Conservation (phyloP, 176 grass and related monocot species). For the Sorghum bicolor region DNA sequence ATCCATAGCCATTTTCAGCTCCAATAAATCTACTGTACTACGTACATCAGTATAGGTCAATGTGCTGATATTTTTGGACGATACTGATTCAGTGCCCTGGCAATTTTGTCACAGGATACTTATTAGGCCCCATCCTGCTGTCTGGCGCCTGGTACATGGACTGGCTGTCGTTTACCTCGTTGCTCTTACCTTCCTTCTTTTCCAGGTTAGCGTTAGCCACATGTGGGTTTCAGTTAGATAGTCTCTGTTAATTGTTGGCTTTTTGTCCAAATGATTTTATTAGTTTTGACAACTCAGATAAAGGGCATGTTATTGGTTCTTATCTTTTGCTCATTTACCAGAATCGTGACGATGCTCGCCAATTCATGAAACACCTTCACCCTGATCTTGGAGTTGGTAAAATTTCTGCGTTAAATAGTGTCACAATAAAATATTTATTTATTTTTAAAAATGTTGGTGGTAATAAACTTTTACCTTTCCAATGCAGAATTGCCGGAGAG, state of each 20-base stretch:
- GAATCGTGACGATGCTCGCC: slow-evolving; percentile 91
- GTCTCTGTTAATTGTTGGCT: not conserved
- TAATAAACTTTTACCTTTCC: not conserved
- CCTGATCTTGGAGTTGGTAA: slow-evolving; percentile 95
- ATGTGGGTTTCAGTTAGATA: not conserved
- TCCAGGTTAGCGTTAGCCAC: slow-evolving; percentile 62
- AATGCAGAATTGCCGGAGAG: slow-evolving; percentile 84
- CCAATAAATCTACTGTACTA: not conserved
- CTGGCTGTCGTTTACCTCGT: slow-evolving; percentile 95
- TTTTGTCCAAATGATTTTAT: not conserved
- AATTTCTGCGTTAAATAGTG: not conserved
- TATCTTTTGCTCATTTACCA: slow-evolving; percentile 33
- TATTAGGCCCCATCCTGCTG: slow-evolving; percentile 95
- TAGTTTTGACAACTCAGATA: not conserved
- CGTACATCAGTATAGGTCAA: not conserved
- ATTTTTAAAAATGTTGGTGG: not conserved
- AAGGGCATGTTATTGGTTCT: slow-evolving; percentile 18
- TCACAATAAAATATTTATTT: not conserved
- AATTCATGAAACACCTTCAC: slow-evolving; percentile 88
- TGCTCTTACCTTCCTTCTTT: slow-evolving; percentile 92
- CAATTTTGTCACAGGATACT: slow-evolving; percentile 67
- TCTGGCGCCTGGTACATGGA: slow-evolving; percentile 97
- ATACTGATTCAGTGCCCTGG: slow-evolving; percentile 32
- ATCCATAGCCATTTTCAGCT: not conserved
- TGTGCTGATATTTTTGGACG: slow-evolving; percentile 1